Percentiles rank a stretch among this genome's conserved stretches.
Evolutionary conservation across 169 alveolate species (phyloP).

Genomic region (Theileria luwenshuni): DNA sequence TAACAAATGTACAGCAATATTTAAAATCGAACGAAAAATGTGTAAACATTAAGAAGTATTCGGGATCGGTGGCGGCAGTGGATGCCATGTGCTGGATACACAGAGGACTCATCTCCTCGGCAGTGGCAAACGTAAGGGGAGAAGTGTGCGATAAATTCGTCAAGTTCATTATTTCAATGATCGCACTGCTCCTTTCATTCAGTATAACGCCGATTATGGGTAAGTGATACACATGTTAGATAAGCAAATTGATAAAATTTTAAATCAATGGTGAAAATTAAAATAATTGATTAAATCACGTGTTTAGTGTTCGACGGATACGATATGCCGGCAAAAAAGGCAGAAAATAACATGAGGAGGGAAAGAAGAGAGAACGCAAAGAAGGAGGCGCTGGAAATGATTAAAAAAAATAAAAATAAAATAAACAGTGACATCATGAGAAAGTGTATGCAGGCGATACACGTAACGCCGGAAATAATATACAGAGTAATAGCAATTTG

Average conservation of each 20-base stretch:
- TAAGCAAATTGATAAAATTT: too few species aligned
- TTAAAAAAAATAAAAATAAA: slow-evolving; percentile 44
- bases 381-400: slow-evolving; percentile 71
- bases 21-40: slow-evolving; percentile 70
- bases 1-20: slow-evolving; percentile 48
- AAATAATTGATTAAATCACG: neutral
- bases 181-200: slow-evolving; percentile 46
- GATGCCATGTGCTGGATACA: slow-evolving; percentile 85
- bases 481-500: slow-evolving; percentile 67
- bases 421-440: slow-evolving; percentile 67
- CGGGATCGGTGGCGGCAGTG: slow-evolving; percentile 75
- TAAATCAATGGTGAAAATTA: slow-evolving; percentile 29
- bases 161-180: slow-evolving; percentile 68
- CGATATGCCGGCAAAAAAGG: slow-evolving; percentile 79
- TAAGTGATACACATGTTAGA: slow-evolving; percentile 50
- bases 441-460: slow-evolving; percentile 78
- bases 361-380: slow-evolving; percentile 77
- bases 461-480: slow-evolving; percentile 75
- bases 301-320: slow-evolving; percentile 79
- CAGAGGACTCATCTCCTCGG: slow-evolving; percentile 73
- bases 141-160: slow-evolving; percentile 59
- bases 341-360: slow-evolving; percentile 69
- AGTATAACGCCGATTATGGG: slow-evolving; percentile 73
- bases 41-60: slow-evolving; percentile 67
- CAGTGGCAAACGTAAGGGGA: slow-evolving; percentile 64